A percentile compares a stretch with the other conserved stretches of the same genome.
phyloP scores from a whole-genome alignment of 768 basidiomycete species.

The Russula brevipes region DNA sequence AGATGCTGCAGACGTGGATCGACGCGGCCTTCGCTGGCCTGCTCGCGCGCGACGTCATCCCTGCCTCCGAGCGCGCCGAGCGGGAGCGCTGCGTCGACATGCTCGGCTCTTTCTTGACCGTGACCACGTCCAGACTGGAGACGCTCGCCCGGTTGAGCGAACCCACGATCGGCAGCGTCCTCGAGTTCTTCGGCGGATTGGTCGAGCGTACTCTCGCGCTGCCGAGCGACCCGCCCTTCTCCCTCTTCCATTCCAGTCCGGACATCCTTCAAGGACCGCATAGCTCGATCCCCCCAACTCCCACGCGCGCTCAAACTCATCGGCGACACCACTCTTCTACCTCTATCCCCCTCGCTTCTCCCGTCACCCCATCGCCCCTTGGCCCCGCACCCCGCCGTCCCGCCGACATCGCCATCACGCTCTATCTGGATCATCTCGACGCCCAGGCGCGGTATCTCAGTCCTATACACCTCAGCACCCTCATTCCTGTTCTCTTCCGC shows the following conservation, averaged over 20 bases:
- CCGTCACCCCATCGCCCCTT: conserved; percentile 31
- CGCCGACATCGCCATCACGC: conserved; percentile 55
- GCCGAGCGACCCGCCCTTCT: conserved; percentile 22
- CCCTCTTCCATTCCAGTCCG: conserved; percentile 30
- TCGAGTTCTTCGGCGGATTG: conserved; percentile 55
- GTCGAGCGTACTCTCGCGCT: conserved; percentile 48
- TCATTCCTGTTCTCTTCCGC: conserved; percentile 72
- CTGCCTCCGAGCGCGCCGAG: conserved; percentile 39
- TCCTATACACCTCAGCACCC: conserved; percentile 45
- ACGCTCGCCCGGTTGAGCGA: conserved; percentile 59
- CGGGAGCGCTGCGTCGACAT: conserved; percentile 60
- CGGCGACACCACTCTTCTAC: conserved; percentile 59
- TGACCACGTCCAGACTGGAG: conserved; percentile 45
- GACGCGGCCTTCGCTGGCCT: conserved; percentile 54
- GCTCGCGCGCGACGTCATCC: conserved; percentile 31
- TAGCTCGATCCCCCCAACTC: conserved; percentile 21
- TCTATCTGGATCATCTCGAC: conserved; percentile 62
- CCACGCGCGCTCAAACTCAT: conserved; percentile 44
- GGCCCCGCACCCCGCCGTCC: conserved; percentile 40
- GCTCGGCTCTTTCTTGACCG: conserved; percentile 53
- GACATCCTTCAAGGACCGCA: conserved; percentile 23
- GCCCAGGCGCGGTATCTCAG: conserved; percentile 56
- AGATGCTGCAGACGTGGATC: conserved; percentile 60
- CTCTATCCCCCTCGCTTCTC: conserved; percentile 43
- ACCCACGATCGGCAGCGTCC: conserved; percentile 48